A percentile compares a stretch with the other conserved stretches of the same genome.
Conservation (phyloP, 2,329 filamentous ascomycete species). For the Chaetomiaceae sp. region DNA sequence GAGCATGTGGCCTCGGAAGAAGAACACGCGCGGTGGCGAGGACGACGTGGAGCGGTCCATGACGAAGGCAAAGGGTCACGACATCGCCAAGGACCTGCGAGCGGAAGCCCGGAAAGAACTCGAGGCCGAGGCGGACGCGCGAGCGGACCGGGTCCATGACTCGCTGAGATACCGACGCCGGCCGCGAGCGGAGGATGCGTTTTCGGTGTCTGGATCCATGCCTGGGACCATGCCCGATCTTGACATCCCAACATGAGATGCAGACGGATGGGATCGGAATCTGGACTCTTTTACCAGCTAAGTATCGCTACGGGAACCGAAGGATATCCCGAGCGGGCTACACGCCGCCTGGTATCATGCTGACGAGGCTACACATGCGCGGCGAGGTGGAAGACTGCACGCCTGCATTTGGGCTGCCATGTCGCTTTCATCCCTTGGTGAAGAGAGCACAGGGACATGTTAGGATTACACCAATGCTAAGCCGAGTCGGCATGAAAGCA, state of each 20-base stretch:
- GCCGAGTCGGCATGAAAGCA: too few species aligned
- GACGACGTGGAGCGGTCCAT: slow-evolving; percentile 47
- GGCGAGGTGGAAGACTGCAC: too few species aligned
- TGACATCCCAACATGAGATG: slow-evolving; percentile 17
- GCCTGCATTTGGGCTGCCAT: too few species aligned
- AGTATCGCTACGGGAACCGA: too few species aligned
- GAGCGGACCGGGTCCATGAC: slow-evolving; percentile 32
- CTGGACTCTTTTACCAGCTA: too few species aligned
- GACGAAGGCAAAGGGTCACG: slow-evolving; percentile 49
- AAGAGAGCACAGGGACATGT: too few species aligned
- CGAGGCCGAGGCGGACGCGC: slow-evolving; percentile 38
- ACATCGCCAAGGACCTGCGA: slow-evolving; percentile 44
- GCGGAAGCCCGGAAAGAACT: slow-evolving; percentile 45
- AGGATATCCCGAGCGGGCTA: too few species aligned
- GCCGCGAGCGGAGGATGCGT: slow-evolving; percentile 26
- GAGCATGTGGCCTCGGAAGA: slow-evolving; percentile 76
- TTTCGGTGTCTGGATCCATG: slow-evolving; percentile 23
- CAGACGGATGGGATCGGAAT: too few species aligned
- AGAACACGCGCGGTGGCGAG: slow-evolving; percentile 70
- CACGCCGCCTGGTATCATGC: too few species aligned
- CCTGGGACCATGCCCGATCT: slow-evolving; percentile 23
- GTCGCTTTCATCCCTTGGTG: too few species aligned
- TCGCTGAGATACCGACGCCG: slow-evolving; percentile 28
- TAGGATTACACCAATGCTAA: too few species aligned
- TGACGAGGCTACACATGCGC: too few species aligned